A percentile compares a stretch with the other conserved stretches of the same genome.
Conservation (phyloP, 495 filamentous ascomycete species). For the Penicillium mononematosum region DNA sequence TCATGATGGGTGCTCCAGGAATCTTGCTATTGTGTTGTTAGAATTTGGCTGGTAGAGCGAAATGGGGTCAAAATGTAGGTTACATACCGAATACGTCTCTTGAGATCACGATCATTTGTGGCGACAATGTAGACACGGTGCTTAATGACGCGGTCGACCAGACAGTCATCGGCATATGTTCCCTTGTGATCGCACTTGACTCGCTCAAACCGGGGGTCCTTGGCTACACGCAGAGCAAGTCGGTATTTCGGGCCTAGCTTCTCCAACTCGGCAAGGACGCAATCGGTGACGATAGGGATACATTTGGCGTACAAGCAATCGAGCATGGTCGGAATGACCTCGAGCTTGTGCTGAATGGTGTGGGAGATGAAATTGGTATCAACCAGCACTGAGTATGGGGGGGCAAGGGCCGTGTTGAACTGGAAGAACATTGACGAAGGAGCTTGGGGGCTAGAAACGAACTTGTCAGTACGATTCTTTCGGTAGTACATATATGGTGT, state of each 20-base stretch:
- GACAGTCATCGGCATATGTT: constrained; percentile 91
- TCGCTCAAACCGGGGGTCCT: constrained; percentile 85
- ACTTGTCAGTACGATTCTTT: not conserved
- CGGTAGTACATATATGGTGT: not conserved
- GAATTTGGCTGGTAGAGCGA: not conserved
- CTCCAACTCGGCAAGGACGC: constrained; percentile 72
- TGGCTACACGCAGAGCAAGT: constrained; percentile 84
- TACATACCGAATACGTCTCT: constrained; percentile 65
- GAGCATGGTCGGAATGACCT: constrained; percentile 84
- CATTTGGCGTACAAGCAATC: constrained; percentile 62
- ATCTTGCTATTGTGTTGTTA: constrained; percentile 29
- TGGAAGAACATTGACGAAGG: constrained; percentile 91
- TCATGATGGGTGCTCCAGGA: constrained; percentile 57
- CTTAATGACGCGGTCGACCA: constrained; percentile 80
- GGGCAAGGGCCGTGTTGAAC: constrained; percentile 85
- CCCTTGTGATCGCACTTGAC: constrained; percentile 86
- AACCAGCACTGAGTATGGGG: constrained; percentile 81
- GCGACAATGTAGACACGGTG: constrained; percentile 84
- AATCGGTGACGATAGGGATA: constrained; percentile 52
- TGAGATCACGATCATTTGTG: constrained; percentile 78
- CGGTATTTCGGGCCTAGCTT: constrained; percentile 89
- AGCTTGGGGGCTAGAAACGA: constrained; percentile 54
- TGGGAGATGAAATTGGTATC: constrained; percentile 96
- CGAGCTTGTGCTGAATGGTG: constrained; percentile 86
- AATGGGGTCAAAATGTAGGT: not conserved